These are phyloP conservation scores for Phlebiopsis flavidoalba DNA, from an alignment of 768 basidiomycete species.

Conservation along the genomic window DNA sequence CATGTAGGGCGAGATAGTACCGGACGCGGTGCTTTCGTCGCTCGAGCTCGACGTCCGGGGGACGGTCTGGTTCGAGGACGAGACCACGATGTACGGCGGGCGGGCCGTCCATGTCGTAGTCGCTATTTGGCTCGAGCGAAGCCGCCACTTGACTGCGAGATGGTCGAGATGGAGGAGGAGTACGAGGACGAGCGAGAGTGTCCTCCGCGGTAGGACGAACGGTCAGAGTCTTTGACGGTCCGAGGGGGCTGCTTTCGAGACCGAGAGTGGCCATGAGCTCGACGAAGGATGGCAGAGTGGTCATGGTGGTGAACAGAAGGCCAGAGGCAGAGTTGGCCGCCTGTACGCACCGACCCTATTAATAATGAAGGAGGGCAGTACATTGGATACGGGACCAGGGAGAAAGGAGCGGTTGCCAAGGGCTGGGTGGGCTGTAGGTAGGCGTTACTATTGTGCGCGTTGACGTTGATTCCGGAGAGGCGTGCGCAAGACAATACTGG, in stretches of 20 bases:
- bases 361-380: constrained; percentile 12
- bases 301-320: constrained; percentile 39
- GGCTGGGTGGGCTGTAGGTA: constrained; percentile 1
- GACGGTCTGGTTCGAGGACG: constrained; percentile 13
- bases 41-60: constrained; percentile 19
- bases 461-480: constrained; percentile 6
- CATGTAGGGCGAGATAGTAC: constrained; percentile 29
- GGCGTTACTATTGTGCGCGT: constrained; percentile 12
- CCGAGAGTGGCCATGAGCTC: constrained; percentile 84
- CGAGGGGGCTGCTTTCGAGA: constrained; percentile 44
- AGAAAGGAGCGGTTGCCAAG: constrained; percentile 24
- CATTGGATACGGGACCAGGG: constrained; percentile 23
- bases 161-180: too few species aligned
- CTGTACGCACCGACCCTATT: constrained; percentile 4
- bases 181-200: constrained; percentile 22
- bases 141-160: constrained; percentile 35
- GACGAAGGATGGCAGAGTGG: constrained; percentile 80
- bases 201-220: constrained; percentile 19
- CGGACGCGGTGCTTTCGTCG: constrained; percentile 22
- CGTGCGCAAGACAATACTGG: constrained; percentile 10
- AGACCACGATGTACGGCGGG: constrained; percentile 24
- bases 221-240: constrained; percentile 15
- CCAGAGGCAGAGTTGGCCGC: constrained; percentile 14
- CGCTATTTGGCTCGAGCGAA: constrained; percentile 19
- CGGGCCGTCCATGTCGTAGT: constrained; percentile 9